Evolutionary conservation across 2,329 filamentous ascomycete species (phyloP), one percentile per base, ranked within the genome.

Genomic region (Colletotrichum sp.): DNA sequence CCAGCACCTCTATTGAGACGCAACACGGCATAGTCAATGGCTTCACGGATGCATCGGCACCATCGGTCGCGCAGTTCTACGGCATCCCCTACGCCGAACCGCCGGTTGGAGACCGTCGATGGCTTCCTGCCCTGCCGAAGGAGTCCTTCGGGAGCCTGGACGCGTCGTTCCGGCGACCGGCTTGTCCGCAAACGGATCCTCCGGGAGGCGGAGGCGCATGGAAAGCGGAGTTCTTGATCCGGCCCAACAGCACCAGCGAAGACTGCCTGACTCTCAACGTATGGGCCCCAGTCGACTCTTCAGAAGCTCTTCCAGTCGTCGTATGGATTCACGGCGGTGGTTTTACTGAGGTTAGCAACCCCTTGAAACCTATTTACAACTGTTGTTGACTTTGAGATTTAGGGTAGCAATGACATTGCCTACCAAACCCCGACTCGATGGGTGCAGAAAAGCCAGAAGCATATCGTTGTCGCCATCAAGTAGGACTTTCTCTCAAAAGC

Each of bases 211-310:
- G 71, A 34, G 32, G 34, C 26, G 24, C 71, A 34, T 28, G 71
- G 71, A 21, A 57, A 24, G 10, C 71, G 30, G 24, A 59, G 32
- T 55, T 71, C 39, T 16, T 69, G 8, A 57, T 71, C 57, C 18
- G 67, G 16, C 44, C 67, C n/a, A 30, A 59, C 66, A 59, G 66
- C 60, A 55, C 71, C 34, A 80, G 80, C 69, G 86, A 88, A 77
- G 86, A 87, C 57, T 88, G 87, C 75, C 81, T 87, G 8, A 87
- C 85, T 59, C 81, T 90, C 62, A 88, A 89, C 71, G 83, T 89
- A 21, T 87, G 84, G 83, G 87, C 86, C 5, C 81, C 84, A 2
- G 83, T 85, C 69, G 80, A 87, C 8, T 86, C 86, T 1, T 79
- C 79, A 8, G 75, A 80, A 2, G 76, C 86, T 3, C 87, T 86